phyloP scores from a whole-genome alignment of 495 filamentous ascomycete genomes.

The Aspergillus wentii region DNA sequence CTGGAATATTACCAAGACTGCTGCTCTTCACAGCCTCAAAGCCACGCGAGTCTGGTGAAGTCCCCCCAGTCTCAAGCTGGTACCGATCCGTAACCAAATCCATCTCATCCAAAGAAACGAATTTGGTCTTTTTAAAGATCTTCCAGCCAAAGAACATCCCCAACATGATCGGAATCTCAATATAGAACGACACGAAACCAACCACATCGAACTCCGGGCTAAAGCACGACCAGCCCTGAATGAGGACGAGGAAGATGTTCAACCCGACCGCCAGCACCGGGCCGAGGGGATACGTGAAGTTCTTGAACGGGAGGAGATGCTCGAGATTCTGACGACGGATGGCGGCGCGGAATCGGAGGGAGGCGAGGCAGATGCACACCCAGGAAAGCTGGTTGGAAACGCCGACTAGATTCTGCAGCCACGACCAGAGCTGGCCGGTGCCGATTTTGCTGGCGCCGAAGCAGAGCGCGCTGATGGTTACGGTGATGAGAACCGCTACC shows the following conservation, averaged over 20 bases:
- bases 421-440: conserved; percentile 52
- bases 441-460: conserved; percentile 60
- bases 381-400: conserved; percentile 61
- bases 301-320: conserved; percentile 55
- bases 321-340: conserved; percentile 49
- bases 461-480: conserved; percentile 49
- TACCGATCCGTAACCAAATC: conserved; percentile 51
- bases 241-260: conserved; percentile 50
- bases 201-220: conserved; percentile 45
- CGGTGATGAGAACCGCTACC: conserved; percentile 53
- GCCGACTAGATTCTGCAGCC: conserved; percentile 55
- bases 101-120: conserved; percentile 48
- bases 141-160: conserved; percentile 52
- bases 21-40: conserved; percentile 4
- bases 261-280: conserved; percentile 46
- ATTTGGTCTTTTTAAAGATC: conserved; percentile 44
- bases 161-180: conserved; percentile 51
- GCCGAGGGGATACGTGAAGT: conserved; percentile 57
- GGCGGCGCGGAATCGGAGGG: conserved; percentile 53
- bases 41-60: neutral
- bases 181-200: conserved; percentile 31
- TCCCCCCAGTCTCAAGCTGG: conserved; percentile 11
- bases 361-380: conserved; percentile 55
- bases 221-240: conserved; percentile 58
- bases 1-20: neutral